These are phyloP conservation scores for Cryptosporidium andersoni DNA, from an alignment of 169 alveolate species.

Conservation along the genomic window DNA sequence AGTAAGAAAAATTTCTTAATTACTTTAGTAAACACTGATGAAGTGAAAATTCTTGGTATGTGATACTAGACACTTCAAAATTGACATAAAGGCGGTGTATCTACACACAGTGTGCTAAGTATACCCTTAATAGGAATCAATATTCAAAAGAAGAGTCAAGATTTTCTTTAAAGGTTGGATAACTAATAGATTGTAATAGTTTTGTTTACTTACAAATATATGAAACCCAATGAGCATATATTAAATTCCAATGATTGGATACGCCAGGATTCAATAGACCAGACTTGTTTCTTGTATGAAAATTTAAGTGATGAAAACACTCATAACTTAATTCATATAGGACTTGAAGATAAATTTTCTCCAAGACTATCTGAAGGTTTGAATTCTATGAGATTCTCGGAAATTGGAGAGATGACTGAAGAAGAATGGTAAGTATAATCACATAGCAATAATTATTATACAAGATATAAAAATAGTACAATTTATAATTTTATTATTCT, in stretches of 20 bases:
- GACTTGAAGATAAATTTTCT: conserved; percentile 32
- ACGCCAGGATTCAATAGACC: conserved; percentile 24
- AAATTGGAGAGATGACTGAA: conserved; percentile 58
- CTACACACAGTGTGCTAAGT: no score
- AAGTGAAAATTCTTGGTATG: no score
- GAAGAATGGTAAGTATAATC: conserved; percentile 52
- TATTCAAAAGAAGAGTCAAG: no score
- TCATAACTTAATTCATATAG: neutral
- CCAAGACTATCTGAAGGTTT: conserved; percentile 58
- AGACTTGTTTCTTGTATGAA: conserved; percentile 26
- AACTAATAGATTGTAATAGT: no score
- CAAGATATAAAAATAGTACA: neutral
- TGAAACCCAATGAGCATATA: no score
- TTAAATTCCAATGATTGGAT: conserved; percentile 1
- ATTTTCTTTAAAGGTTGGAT: no score
- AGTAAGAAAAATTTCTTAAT: neutral
- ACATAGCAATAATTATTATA: neutral
- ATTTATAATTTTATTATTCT: neutral
- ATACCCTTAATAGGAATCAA: no score
- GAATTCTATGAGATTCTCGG: conserved; percentile 59
- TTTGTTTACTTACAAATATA: no score
- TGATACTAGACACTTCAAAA: no score
- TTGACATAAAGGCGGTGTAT: no score
- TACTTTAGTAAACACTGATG: no score
- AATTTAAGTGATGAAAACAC: conserved; percentile 20